These are phyloP conservation scores for Ustilago tritici DNA, from an alignment of 1,284 basidiomycete species.

Conservation along the genomic window DNA sequence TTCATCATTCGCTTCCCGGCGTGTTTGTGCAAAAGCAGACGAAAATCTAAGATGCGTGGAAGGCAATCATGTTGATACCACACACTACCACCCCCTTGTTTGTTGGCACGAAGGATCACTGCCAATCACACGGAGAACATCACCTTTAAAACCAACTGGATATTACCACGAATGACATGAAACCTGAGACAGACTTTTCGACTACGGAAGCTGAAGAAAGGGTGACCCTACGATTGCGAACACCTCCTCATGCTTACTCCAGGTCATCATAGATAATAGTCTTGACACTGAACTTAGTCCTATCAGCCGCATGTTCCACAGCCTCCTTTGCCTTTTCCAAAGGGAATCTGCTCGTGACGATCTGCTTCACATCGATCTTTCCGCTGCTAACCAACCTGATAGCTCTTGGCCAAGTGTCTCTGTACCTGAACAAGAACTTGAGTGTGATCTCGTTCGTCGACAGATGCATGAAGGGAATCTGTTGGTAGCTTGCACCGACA, in stretches of 20 bases:
- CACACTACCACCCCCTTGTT: background rate
- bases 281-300: slow-evolving; percentile 71
- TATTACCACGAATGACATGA: background rate
- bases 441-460: slow-evolving; percentile 74
- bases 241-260: slow-evolving; percentile 12
- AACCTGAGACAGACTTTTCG: too few species aligned
- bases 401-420: slow-evolving; percentile 79
- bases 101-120: too few species aligned
- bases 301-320: slow-evolving; percentile 81
- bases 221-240: background rate
- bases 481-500: slow-evolving; percentile 70
- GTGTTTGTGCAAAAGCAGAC: background rate
- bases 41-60: background rate
- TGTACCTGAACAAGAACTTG: slow-evolving; percentile 71
- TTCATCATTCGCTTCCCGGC: too few species aligned
- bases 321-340: slow-evolving; percentile 82
- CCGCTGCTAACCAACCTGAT: slow-evolving; percentile 83
- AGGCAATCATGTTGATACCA: background rate
- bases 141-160: background rate
- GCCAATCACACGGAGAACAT: background rate
- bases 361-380: slow-evolving; percentile 85
- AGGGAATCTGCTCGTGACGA: slow-evolving; percentile 85
- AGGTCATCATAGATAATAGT: slow-evolving; percentile 63
- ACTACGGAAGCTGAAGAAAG: too few species aligned
- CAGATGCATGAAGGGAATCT: slow-evolving; percentile 72